phyloP scores from a whole-genome alignment of 805 yeast species.

The Teunomyces cretensis region DNA sequence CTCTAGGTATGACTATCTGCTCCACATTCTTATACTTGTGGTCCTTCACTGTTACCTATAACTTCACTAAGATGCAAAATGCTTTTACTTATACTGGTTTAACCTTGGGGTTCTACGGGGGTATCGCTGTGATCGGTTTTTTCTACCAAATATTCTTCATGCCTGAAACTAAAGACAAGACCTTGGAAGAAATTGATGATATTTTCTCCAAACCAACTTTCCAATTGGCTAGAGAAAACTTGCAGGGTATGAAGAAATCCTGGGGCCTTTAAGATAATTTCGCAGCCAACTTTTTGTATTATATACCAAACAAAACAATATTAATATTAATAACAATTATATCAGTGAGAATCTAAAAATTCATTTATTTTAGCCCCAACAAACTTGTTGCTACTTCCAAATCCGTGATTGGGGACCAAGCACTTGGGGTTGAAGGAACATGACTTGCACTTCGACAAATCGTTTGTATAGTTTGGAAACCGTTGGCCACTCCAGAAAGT shows the following conservation, averaged over 20 bases:
- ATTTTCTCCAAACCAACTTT: slow-evolving; percentile 52
- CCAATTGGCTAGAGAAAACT: slow-evolving; percentile 34
- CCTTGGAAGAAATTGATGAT: slow-evolving; percentile 71
- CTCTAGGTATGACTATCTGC: slow-evolving; percentile 65
- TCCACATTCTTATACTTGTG: slow-evolving; percentile 57
- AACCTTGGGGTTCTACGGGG: slow-evolving; percentile 66
- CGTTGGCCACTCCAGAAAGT: slow-evolving; percentile 62
- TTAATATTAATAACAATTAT: not conserved
- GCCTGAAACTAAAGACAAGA: slow-evolving; percentile 72
- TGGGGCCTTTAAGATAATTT: slow-evolving; percentile 8
- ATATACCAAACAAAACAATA: too few relatives aligned
- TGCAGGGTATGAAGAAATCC: slow-evolving; percentile 26
- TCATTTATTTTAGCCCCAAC: not conserved
- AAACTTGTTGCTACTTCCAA: not conserved
- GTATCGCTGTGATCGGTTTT: slow-evolving; percentile 58
- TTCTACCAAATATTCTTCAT: slow-evolving; percentile 54
- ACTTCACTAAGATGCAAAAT: slow-evolving; percentile 54
- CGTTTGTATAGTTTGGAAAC: slow-evolving; percentile 45
- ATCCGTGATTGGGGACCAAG: slow-evolving; percentile 8
- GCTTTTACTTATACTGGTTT: slow-evolving; percentile 64
- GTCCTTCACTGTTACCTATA: slow-evolving; percentile 64
- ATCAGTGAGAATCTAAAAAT: not conserved
- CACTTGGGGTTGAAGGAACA: slow-evolving; percentile 50
- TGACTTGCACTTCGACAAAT: slow-evolving; percentile 44
- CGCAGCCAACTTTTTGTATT: slow-evolving; percentile 1